Evolutionary conservation across 2,329 filamentous ascomycete species (phyloP).

Genomic region (Colletotrichum lentis): DNA sequence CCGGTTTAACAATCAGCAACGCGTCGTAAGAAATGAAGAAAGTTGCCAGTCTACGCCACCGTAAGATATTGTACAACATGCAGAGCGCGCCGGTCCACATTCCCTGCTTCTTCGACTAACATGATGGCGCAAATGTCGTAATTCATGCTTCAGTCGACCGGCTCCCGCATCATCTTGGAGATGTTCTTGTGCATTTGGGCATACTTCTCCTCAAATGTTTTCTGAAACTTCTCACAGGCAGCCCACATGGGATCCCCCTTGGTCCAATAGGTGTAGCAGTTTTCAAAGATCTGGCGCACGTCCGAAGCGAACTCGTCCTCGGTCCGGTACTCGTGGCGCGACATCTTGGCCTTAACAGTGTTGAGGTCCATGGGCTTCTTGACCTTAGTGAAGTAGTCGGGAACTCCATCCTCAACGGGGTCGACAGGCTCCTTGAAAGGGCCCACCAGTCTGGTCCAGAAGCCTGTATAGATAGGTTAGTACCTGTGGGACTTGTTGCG

Average conservation of each 20-base stretch:
- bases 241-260: constrained; percentile 63
- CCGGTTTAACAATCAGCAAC: constrained; percentile 8
- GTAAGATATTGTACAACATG: constrained; percentile 12
- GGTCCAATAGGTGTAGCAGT: constrained; percentile 71
- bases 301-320: constrained; percentile 65
- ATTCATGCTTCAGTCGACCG: constrained; percentile 43
- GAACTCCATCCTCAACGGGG: constrained; percentile 64
- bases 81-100: not conserved
- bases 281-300: constrained; percentile 68
- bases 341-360: constrained; percentile 69
- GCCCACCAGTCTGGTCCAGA: constrained; percentile 72
- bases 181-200: constrained; percentile 68
- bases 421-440: constrained; percentile 69
- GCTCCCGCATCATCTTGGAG: constrained; percentile 59
- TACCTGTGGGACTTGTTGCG: not conserved
- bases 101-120: constrained; percentile 12
- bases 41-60: constrained; percentile 8
- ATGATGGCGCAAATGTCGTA: not conserved
- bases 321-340: constrained; percentile 58
- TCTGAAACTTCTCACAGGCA: constrained; percentile 66
- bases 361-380: constrained; percentile 69
- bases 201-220: constrained; percentile 67
- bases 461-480: constrained; percentile 54
- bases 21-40: not conserved
- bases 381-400: constrained; percentile 68